Percentiles rank a stretch among this genome's conserved stretches.
Evolutionary conservation across 2,329 filamentous ascomycete genomes (phyloP).

Genomic region (Bretziella fagacearum): DNA sequence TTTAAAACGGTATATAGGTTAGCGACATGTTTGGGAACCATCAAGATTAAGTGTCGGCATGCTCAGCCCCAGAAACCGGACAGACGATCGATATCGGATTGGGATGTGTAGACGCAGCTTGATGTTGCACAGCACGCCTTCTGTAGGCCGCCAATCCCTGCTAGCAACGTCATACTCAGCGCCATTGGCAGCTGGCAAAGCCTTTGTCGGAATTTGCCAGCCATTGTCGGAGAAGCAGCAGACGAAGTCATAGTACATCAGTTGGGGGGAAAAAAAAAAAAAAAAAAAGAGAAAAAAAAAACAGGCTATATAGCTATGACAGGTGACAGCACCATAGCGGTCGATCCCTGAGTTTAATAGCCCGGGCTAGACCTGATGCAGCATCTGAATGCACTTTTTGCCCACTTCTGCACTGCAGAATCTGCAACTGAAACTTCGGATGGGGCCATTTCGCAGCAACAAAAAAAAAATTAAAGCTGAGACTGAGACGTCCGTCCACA

Average conservation of each 20-base stretch:
- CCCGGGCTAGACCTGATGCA: neutral
- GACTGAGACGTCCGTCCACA: neutral
- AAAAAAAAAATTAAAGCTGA: neutral
- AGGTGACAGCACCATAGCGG: constrained; percentile 4
- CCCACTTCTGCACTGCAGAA: neutral
- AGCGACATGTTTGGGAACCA: neutral
- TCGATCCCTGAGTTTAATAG: constrained; percentile 1
- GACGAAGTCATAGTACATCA: neutral
- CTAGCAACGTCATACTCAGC: constrained; percentile 6
- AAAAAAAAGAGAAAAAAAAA: neutral
- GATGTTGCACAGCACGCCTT: neutral
- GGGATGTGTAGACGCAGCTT: neutral
- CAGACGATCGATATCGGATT: neutral
- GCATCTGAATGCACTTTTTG: neutral
- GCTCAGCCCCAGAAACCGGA: neutral
- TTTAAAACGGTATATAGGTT: constrained; percentile 24
- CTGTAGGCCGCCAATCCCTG: neutral
- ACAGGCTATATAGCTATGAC: constrained; percentile 5
- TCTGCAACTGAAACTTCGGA: constrained; percentile 4
- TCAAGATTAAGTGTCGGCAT: too few relatives aligned
- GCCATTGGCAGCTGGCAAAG: constrained; percentile 12
- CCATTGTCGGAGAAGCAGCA: constrained; percentile 2
- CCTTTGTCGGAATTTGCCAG: neutral
- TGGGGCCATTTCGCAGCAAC: neutral
- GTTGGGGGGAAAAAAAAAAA: neutral